These are phyloP conservation scores for Typha latifolia DNA, from an alignment of 176 grass and related monocot genomes.

Conservation along the genomic window DNA sequence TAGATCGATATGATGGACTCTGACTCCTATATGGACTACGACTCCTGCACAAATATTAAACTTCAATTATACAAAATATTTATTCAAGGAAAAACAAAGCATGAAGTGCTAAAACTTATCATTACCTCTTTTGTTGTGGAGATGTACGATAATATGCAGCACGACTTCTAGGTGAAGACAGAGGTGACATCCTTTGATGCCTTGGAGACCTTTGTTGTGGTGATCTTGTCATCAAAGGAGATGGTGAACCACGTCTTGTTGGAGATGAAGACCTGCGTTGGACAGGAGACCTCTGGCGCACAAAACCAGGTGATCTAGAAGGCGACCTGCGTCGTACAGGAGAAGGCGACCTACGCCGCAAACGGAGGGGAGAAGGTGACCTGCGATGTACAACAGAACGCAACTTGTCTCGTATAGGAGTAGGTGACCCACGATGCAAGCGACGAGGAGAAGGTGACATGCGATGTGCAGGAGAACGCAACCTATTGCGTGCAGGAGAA, in stretches of 20 bases:
- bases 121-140: slow-evolving; percentile 49
- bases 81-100: slow-evolving; percentile 5
- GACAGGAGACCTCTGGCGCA: background rate
- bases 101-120: background rate
- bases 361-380: too few species aligned
- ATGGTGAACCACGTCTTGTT: slow-evolving; percentile 4
- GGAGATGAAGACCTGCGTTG: too few species aligned
- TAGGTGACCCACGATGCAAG: slow-evolving; percentile 16
- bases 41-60: slow-evolving; percentile 28
- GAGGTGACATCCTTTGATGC: slow-evolving; percentile 24
- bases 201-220: slow-evolving; percentile 33
- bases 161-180: slow-evolving; percentile 26
- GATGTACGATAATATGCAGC: slow-evolving; percentile 29
- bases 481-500: slow-evolving; percentile 35
- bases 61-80: background rate
- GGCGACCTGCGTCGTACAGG: slow-evolving; percentile 23
- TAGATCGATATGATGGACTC: slow-evolving; percentile 43
- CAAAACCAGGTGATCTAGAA: slow-evolving; percentile 30
- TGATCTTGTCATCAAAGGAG: slow-evolving; percentile 1
- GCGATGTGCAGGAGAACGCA: slow-evolving; percentile 42
- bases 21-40: slow-evolving; percentile 37
- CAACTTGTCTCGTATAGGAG: slow-evolving; percentile 2
- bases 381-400: too few species aligned
- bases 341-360: too few species aligned
- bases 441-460: slow-evolving; percentile 39